Conservation (phyloP, 345 rosid genomes). For the Populus davidiana region DNA sequence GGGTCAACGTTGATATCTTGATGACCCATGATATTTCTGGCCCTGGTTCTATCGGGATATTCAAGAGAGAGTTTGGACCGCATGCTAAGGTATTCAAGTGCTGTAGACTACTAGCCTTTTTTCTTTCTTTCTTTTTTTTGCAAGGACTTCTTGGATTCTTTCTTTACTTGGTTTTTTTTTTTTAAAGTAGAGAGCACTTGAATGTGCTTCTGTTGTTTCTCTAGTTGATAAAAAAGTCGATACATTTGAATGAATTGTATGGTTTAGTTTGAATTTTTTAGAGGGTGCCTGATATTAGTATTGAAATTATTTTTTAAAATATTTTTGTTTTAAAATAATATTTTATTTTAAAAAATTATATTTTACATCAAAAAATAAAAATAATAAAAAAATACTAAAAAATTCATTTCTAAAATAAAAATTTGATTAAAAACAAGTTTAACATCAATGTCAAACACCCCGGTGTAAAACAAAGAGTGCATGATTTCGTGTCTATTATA, state of each 20-base stretch:
- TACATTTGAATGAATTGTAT: no score
- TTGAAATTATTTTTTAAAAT: no score
- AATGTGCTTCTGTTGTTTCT: neutral
- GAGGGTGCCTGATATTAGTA: no score
- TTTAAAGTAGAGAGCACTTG: neutral
- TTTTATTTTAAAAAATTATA: no score
- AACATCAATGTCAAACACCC: no score
- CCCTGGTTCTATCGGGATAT: conserved; percentile 88
- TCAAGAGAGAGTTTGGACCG: conserved; percentile 85
- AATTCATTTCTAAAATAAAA: no score
- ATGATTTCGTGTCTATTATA: neutral
- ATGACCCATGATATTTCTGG: conserved; percentile 99
- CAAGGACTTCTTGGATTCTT: neutral
- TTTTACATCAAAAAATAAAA: no score
- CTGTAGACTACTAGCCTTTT: neutral
- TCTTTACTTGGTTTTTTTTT: neutral
- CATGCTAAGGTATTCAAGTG: conserved; percentile 62
- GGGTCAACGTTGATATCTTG: conserved; percentile 87
- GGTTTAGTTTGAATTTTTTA: neutral
- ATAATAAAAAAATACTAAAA: no score
- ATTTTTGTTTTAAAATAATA: no score
- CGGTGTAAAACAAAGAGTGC: neutral
- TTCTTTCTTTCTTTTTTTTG: neutral
- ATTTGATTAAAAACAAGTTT: no score
- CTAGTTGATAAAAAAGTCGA: no score